phyloP scores from a whole-genome alignment of 306 rosid species.

The Sicyos edulis region DNA sequence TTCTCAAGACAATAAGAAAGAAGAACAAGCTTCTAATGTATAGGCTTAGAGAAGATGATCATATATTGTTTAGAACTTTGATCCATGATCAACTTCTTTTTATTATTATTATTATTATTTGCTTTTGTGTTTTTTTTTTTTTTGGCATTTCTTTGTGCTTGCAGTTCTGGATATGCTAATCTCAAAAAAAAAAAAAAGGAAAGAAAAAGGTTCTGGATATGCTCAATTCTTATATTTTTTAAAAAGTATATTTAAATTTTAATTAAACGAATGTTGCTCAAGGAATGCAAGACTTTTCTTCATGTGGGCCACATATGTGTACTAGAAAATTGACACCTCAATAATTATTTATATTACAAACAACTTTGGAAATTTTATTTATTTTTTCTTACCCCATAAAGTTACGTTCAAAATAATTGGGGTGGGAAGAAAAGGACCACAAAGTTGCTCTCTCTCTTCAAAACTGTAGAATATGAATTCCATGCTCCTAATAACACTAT shows the following conservation, averaged over 20 bases:
- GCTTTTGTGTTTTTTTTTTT: not conserved
- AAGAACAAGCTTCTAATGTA: not conserved
- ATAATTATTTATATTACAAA: not conserved
- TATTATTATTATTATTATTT: no score
- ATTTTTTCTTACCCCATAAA: not conserved
- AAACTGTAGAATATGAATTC: no score
- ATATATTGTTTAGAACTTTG: not conserved
- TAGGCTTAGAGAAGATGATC: constrained; percentile 1
- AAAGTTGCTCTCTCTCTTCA: no score
- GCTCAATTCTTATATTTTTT: not conserved
- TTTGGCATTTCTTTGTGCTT: not conserved
- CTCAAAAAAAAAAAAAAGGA: no score
- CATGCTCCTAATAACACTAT: no score
- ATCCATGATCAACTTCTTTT: not conserved
- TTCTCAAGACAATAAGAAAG: not conserved
- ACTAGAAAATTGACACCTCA: not conserved
- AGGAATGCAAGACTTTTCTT: not conserved
- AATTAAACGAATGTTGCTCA: not conserved
- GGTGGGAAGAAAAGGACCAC: no score
- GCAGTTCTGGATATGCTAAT: constrained; percentile 10
- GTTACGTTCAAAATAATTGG: not conserved
- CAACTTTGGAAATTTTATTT: not conserved
- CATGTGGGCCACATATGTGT: constrained; percentile 6
- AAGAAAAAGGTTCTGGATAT: constrained; percentile 9
- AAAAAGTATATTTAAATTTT: no score